phyloP scores from a whole-genome alignment of 305 asterid genomes.

The Solanum hybrid region DNA sequence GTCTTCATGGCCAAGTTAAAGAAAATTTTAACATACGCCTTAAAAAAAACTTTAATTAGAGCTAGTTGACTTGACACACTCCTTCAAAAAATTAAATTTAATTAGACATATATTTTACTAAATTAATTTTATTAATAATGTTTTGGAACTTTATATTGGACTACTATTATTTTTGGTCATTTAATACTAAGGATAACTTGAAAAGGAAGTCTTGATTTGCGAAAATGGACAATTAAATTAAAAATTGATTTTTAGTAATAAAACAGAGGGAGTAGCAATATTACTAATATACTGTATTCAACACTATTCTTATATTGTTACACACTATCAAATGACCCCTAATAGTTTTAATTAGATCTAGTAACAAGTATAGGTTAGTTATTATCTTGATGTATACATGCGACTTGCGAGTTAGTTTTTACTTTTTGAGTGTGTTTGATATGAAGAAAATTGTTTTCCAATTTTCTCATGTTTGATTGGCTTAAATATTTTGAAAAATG shows the following conservation, averaged over 20 bases:
- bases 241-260: too few species aligned
- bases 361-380: neutral
- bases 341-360: neutral
- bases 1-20: neutral
- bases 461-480: neutral
- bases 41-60: neutral
- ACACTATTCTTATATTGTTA: neutral
- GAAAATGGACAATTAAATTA: neutral
- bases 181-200: too few species aligned
- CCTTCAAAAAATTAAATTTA: neutral
- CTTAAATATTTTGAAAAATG: too few species aligned
- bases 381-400: neutral
- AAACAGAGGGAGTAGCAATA: neutral
- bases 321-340: neutral
- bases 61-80: neutral
- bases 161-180: neutral
- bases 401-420: neutral
- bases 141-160: neutral
- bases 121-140: too few species aligned
- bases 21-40: neutral
- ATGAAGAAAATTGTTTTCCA: neutral
- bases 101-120: neutral
- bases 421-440: neutral
- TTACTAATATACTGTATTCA: neutral
- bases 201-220: neutral